These are phyloP conservation scores for Xylaria multiplex DNA, from an alignment of 2,329 filamentous ascomycete species.

Conservation along the genomic window DNA sequence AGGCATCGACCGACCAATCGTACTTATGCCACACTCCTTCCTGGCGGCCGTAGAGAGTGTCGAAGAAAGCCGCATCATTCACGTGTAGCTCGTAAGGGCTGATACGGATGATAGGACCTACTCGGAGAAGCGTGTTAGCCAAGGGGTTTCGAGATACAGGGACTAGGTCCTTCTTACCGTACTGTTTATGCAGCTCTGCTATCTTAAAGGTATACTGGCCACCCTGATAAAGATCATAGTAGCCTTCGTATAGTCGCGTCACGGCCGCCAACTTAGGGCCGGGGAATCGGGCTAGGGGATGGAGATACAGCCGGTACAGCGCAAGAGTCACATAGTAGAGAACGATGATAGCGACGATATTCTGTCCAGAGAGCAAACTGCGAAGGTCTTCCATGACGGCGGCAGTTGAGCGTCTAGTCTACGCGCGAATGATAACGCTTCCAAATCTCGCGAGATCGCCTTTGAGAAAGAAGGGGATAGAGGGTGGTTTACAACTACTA, in stretches of 20 bases:
- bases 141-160: too few relatives aligned
- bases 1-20: constrained; percentile 25
- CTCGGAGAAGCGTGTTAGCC: background rate
- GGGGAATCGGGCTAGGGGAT: background rate
- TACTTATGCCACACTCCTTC: constrained; percentile 34
- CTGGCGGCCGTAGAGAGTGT: constrained; percentile 19
- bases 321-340: background rate
- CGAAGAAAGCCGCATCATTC: constrained; percentile 23
- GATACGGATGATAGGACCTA: constrained; percentile 15
- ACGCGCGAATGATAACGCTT: too few relatives aligned
- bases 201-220: constrained; percentile 34
- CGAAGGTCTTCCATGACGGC: too few relatives aligned
- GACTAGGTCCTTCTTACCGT: constrained; percentile 1
- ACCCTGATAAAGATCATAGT: constrained; percentile 21
- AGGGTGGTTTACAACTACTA: too few relatives aligned
- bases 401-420: too few relatives aligned
- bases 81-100: constrained; percentile 32
- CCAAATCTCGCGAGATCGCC: too few relatives aligned
- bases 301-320: background rate
- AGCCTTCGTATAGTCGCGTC: constrained; percentile 20
- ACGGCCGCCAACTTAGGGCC: constrained; percentile 17
- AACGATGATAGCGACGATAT: too few relatives aligned
- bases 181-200: constrained; percentile 26
- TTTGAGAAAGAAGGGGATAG: too few relatives aligned
- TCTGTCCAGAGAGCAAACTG: too few relatives aligned